Evolutionary conservation across 192 early-diverging fungal species (phyloP), one percentile per base, ranked within the genome.

Genomic region (Phycomyces nitens): DNA sequence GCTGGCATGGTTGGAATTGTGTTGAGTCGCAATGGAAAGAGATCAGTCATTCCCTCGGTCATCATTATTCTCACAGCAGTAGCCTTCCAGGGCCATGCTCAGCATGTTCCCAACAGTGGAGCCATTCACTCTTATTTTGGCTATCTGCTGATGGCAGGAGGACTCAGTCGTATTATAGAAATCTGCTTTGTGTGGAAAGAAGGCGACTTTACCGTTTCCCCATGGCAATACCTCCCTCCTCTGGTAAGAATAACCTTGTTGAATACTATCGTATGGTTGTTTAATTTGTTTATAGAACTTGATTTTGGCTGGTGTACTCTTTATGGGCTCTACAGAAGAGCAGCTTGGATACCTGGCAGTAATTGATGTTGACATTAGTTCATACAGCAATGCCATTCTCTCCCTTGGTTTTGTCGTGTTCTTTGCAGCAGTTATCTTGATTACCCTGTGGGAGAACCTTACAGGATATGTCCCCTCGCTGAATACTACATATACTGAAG

Each of bases 61-160:
- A 73, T 88, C 18, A 83, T 88, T 16, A 66, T 82, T 3, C 73
- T 88, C 51, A 88, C 86, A 20, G 86, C 82, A 26, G 80, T 78
- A 21, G 78, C 83, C 1, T 83, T 88, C 79, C 80, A 71, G 24
- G 71, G 74, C 49, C 86, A 88, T 65, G 77, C 77, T 18, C 86
- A 88, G 54, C 72, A 81, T 38, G 69, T 80, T 0, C 67, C 76
- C n/a, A 84, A 82, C 58, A 84, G 82, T n/a, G 83, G 77, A 0
- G 47, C 62, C 40, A 79, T 86, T 47, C 86, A 88, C 73, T 80
- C 82, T 62, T 80, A 79, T 56, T 88, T 88, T 79, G 86, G 86
- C 12, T 75, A 80, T 63, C 74, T 81, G 41, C 64, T 88, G 41
- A 79, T 80, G 52, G 75, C 84, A 7, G 82, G 77, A 23, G 85